phyloP scores from a whole-genome alignment of 2,329 filamentous ascomycete genomes.

The Chrysoporthe austroafricana region DNA sequence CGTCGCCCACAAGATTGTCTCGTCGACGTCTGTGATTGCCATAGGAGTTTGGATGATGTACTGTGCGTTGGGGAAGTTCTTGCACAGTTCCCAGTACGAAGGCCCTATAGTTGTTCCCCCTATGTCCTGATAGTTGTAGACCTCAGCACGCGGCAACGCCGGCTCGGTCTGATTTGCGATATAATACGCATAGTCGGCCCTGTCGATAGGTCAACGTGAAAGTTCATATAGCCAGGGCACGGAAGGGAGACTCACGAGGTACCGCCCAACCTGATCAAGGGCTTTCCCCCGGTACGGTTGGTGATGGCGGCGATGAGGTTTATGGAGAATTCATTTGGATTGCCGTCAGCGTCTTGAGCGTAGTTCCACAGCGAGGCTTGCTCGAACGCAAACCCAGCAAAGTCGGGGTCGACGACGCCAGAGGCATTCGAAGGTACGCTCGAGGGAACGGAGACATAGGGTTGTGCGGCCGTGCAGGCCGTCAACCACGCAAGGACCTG shows the following conservation, averaged over 20 bases:
- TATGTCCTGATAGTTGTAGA: slow-evolving; percentile 40
- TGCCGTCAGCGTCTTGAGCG: slow-evolving; percentile 37
- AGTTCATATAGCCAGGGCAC: neutral
- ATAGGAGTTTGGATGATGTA: slow-evolving; percentile 43
- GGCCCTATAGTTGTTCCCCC: slow-evolving; percentile 42
- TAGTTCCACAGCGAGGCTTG: slow-evolving; percentile 41
- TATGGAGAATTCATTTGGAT: slow-evolving; percentile 39
- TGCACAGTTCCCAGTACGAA: slow-evolving; percentile 39
- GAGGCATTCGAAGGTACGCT: slow-evolving; percentile 23
- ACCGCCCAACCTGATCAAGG: slow-evolving; percentile 42
- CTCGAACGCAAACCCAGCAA: slow-evolving; percentile 41
- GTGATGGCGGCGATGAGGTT: slow-evolving; percentile 42
- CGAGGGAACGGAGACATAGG: slow-evolving; percentile 24
- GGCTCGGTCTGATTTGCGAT: slow-evolving; percentile 38
- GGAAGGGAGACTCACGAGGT: slow-evolving; percentile 29
- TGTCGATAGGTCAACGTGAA: slow-evolving; percentile 18
- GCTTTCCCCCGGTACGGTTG: slow-evolving; percentile 39
- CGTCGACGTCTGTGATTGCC: slow-evolving; percentile 41
- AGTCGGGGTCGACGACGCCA: slow-evolving; percentile 31
- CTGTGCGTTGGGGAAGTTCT: slow-evolving; percentile 38
- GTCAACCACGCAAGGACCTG: slow-evolving; percentile 23
- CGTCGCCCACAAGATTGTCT: slow-evolving; percentile 40
- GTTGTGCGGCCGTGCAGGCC: slow-evolving; percentile 19
- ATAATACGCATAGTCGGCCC: slow-evolving; percentile 42
- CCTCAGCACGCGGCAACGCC: slow-evolving; percentile 39